These are phyloP conservation scores for Aspergillus luchuensis DNA, from an alignment of 2,329 filamentous ascomycete genomes.

Conservation along the genomic window DNA sequence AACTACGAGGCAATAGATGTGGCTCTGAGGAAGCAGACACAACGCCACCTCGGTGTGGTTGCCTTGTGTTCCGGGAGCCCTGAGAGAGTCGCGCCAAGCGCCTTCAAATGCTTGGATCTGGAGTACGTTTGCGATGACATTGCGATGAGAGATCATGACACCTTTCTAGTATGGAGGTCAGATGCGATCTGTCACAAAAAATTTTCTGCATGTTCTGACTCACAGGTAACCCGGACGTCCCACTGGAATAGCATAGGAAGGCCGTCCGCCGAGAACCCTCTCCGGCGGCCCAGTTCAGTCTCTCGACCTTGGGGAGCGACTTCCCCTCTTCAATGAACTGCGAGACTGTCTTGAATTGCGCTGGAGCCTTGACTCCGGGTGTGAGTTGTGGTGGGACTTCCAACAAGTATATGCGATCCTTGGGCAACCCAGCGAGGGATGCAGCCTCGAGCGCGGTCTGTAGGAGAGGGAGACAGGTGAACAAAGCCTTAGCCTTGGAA, in stretches of 20 bases:
- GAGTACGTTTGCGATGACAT: constrained; percentile 75
- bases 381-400: constrained; percentile 62
- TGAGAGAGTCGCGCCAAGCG: constrained; percentile 28
- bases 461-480: constrained; percentile 70
- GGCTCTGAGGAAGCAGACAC: constrained; percentile 76
- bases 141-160: constrained; percentile 78
- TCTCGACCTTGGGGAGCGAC: constrained; percentile 42
- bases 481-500: constrained; percentile 68
- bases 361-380: constrained; percentile 47
- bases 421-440: constrained; percentile 62
- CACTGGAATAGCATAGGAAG: constrained; percentile 78
- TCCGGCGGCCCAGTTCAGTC: constrained; percentile 44
- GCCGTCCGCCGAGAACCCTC: constrained; percentile 63
- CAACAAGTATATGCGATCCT: constrained; percentile 67
- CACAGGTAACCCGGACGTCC: constrained; percentile 76
- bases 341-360: constrained; percentile 63
- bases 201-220: constrained; percentile 22
- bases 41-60: constrained; percentile 60
- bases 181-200: not conserved
- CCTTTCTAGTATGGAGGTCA: constrained; percentile 62
- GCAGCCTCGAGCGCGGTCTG: constrained; percentile 66
- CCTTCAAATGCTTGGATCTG: constrained; percentile 61
- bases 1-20: constrained; percentile 77
- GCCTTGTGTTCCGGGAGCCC: constrained; percentile 42
- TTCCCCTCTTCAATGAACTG: constrained; percentile 66